Evolutionary conservation across 2,329 filamentous ascomycete species (phyloP).

Genomic region (Fusarium sp.): DNA sequence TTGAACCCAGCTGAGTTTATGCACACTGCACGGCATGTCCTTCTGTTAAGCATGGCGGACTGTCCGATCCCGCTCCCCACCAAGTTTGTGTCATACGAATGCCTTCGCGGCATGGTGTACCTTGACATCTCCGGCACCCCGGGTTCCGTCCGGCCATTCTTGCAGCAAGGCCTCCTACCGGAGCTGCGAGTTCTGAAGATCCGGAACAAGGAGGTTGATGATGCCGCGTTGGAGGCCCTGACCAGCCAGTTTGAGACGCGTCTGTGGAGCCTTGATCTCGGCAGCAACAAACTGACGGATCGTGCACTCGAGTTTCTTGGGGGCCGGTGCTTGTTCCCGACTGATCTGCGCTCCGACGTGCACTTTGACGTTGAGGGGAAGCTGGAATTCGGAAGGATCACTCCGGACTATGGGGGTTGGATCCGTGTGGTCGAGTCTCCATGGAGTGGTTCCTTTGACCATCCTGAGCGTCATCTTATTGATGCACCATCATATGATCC

Average conservation of each 20-base stretch:
- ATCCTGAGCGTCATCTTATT: constrained; percentile 61
- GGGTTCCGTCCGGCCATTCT: constrained; percentile 56
- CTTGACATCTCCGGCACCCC: constrained; percentile 65
- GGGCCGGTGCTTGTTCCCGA: constrained; percentile 48
- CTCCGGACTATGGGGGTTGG: constrained; percentile 55
- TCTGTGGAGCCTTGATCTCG: constrained; percentile 70
- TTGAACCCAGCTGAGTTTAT: constrained; percentile 57
- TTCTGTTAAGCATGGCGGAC: constrained; percentile 59
- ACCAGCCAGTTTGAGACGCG: constrained; percentile 51
- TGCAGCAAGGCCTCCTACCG: constrained; percentile 54
- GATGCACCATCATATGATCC: constrained; percentile 58
- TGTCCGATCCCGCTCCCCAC: constrained; percentile 56
- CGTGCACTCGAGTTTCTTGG: constrained; percentile 49
- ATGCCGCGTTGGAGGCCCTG: constrained; percentile 49
- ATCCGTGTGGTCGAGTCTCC: constrained; percentile 61
- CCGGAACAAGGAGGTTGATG: constrained; percentile 60
- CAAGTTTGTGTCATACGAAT: constrained; percentile 53
- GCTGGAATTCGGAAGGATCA: constrained; percentile 49
- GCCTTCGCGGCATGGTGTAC: constrained; percentile 59
- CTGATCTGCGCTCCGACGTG: constrained; percentile 50
- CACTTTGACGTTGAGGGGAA: constrained; percentile 62
- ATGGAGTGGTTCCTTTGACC: constrained; percentile 58
- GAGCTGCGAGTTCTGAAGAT: constrained; percentile 66
- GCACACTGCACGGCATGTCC: constrained; percentile 19
- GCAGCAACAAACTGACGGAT: constrained; percentile 65